A percentile compares a stretch with the other conserved stretches of the same genome.
phyloP scores from a whole-genome alignment of 1,284 basidiomycete species.

The Exobasidium cylindrosporum region DNA sequence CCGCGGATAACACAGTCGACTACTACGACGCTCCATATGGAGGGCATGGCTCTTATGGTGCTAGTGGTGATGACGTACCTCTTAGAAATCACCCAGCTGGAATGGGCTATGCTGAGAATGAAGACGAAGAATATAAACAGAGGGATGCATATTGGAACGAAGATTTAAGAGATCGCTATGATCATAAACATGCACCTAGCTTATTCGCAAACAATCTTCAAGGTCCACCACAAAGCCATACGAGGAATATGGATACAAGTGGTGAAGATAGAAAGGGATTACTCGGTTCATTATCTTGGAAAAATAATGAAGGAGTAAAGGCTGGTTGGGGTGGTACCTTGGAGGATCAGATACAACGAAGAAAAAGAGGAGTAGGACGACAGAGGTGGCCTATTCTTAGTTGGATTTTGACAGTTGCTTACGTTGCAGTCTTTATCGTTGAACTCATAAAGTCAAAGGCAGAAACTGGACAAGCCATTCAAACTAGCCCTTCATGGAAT shows the following conservation, averaged over 20 bases:
- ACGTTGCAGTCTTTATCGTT: slow-evolving; percentile 59
- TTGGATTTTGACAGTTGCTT: slow-evolving; percentile 62
- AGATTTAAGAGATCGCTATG: slow-evolving; percentile 20
- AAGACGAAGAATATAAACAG: slow-evolving; percentile 44
- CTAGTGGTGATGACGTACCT: slow-evolving; percentile 29
- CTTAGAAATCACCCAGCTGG: slow-evolving; percentile 27
- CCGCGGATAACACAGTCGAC: background rate
- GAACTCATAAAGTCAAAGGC: slow-evolving; percentile 49
- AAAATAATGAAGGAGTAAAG: background rate
- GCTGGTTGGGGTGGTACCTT: slow-evolving; percentile 32
- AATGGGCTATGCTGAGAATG: slow-evolving; percentile 51
- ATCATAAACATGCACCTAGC: background rate
- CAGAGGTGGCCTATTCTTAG: slow-evolving; percentile 71
- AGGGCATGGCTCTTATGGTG: slow-evolving; percentile 10
- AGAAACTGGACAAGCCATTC: slow-evolving; percentile 52
- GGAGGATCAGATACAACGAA: slow-evolving; percentile 49
- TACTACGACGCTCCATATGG: background rate
- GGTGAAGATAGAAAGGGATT: slow-evolving; percentile 1
- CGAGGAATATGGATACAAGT: background rate
- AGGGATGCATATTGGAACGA: slow-evolving; percentile 10
- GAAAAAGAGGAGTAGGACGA: slow-evolving; percentile 72
- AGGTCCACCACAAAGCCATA: background rate
- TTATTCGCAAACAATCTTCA: slow-evolving; percentile 10
- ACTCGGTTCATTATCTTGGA: background rate
- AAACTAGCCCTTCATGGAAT: slow-evolving; percentile 68